Evolutionary conservation across 345 rosid species (phyloP).

Genomic region (Punica granatum): DNA sequence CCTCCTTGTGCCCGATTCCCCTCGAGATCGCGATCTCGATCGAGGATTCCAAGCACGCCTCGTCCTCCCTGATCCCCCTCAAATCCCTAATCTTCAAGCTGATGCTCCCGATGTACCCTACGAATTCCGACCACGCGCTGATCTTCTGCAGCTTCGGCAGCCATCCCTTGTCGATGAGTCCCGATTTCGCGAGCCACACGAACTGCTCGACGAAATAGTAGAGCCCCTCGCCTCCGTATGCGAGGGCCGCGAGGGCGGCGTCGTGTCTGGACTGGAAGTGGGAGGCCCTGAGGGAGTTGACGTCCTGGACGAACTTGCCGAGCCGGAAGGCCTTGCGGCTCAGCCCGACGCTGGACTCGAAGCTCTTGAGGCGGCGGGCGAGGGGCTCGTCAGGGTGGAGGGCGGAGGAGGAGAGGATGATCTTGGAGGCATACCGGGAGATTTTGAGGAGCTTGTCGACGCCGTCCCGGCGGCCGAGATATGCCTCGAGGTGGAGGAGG

Average conservation of each 20-base stretch:
- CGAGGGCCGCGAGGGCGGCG: conserved; percentile 31
- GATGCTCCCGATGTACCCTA: conserved; percentile 71
- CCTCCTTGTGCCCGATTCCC: conserved; percentile 33
- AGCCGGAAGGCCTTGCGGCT: conserved; percentile 96
- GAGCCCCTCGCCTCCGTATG: conserved; percentile 85
- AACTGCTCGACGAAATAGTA: conserved; percentile 81
- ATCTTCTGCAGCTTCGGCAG: conserved; percentile 40
- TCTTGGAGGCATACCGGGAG: conserved; percentile 79
- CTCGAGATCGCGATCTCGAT: conserved; percentile 46
- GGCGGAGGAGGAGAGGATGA: conserved; percentile 58
- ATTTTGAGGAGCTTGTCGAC: conserved; percentile 90
- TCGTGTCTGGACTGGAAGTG: conserved; percentile 38
- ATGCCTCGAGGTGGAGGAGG: conserved; percentile 62
- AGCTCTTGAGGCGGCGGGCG: conserved; percentile 44
- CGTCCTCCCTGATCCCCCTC: conserved; percentile 43
- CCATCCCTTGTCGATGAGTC: conserved; percentile 55
- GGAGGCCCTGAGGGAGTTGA: conserved; percentile 57
- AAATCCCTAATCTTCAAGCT: conserved; percentile 63
- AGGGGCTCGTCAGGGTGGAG: conserved; percentile 41
- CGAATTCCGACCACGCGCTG: conserved; percentile 79
- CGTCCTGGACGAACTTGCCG: conserved; percentile 83
- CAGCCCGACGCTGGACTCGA: conserved; percentile 92
- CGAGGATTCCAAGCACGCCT: conserved; percentile 39
- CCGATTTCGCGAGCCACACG: conserved; percentile 81
- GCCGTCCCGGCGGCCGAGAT: conserved; percentile 75